phyloP scores from a whole-genome alignment of 148 eudicot genomes.

The Silene uniflora region DNA sequence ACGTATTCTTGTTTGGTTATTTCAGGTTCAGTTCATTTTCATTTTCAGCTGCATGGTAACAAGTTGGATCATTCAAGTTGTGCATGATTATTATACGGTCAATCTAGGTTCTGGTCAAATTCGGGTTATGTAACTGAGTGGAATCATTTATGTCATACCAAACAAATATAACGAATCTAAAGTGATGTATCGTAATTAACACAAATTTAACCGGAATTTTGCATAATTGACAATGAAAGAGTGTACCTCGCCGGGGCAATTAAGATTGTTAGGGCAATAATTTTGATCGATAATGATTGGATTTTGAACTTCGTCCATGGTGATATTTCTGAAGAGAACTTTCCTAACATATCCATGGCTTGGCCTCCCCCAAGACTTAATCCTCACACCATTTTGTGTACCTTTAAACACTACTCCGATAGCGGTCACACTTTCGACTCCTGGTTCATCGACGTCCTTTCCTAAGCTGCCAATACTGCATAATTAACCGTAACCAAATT shows the following conservation, averaged over 20 bases:
- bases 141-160: too few species aligned
- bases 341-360: constrained; percentile 47
- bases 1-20: too few species aligned
- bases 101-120: too few species aligned
- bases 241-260: constrained; percentile 44
- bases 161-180: too few species aligned
- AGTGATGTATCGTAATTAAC: too few species aligned
- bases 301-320: constrained; percentile 44
- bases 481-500: not conserved
- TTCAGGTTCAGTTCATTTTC: too few species aligned
- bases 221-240: too few species aligned
- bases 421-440: constrained; percentile 53
- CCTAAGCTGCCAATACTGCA: constrained; percentile 66
- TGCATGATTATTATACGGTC: too few species aligned
- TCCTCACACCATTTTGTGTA: constrained; percentile 56
- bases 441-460: constrained; percentile 34
- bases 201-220: too few species aligned
- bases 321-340: constrained; percentile 37
- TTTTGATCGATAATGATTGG: constrained; percentile 55
- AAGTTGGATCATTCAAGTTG: too few species aligned
- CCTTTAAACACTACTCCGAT: constrained; percentile 29
- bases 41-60: too few species aligned
- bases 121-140: too few species aligned
- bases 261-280: constrained; percentile 42
- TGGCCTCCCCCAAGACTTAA: constrained; percentile 64